Evolutionary conservation across 2,329 filamentous ascomycete species (phyloP).

Genomic region (Arthrobotrys sphaeroides): DNA sequence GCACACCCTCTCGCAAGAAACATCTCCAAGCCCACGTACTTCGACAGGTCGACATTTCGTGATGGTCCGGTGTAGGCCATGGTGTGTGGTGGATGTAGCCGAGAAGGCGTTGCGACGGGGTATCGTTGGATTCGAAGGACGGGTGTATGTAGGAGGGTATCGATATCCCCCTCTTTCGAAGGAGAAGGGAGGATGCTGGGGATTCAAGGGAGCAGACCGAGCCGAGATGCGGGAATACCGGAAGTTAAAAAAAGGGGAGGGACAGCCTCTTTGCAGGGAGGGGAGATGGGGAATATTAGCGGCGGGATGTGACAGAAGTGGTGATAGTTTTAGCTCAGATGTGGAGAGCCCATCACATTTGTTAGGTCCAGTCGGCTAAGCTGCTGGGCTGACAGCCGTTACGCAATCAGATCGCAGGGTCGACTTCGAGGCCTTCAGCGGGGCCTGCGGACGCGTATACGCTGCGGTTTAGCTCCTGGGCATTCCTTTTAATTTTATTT

Average conservation of each 20-base stretch:
- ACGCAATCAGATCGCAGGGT: conserved; percentile 17
- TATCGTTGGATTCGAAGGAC: neutral
- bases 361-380: conserved; percentile 19
- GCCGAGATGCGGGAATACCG: conserved; percentile 18
- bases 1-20: neutral
- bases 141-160: neutral
- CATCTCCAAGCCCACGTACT: conserved; percentile 21
- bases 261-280: neutral
- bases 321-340: neutral
- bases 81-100: conserved; percentile 17
- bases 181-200: neutral
- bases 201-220: neutral
- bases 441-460: neutral
- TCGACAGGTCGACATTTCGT: conserved; percentile 53
- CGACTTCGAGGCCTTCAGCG: neutral
- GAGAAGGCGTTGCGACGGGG: conserved; percentile 33
- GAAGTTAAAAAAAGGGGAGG: conserved; percentile 4
- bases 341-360: conserved; percentile 35
- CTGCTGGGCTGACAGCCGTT: conserved; percentile 16
- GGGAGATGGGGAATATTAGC: neutral
- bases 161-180: conserved; percentile 3
- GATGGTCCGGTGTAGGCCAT: conserved; percentile 50
- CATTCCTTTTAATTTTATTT: too few species aligned
- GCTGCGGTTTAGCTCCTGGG: too few species aligned
- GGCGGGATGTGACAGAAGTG: conserved; percentile 17